phyloP scores from a whole-genome alignment of 768 basidiomycete genomes.

The Podaxis mareebaensis region DNA sequence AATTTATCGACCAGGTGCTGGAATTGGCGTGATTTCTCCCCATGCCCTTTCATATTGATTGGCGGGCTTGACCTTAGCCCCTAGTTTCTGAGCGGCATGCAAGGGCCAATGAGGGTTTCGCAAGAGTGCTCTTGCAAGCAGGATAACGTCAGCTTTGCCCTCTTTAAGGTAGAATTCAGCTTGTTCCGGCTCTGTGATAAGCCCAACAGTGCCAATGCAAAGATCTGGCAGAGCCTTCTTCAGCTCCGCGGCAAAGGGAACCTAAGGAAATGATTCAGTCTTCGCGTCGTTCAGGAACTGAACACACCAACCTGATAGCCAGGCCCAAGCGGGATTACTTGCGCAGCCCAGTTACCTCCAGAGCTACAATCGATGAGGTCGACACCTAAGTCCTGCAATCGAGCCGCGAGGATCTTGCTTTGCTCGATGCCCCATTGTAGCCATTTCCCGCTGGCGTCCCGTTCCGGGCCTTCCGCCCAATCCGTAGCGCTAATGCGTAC shows the following conservation, averaged over 20 bases:
- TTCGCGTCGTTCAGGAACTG: not conserved
- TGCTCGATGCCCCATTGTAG: slow-evolving; percentile 80
- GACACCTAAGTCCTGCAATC: slow-evolving; percentile 61
- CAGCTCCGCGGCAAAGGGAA: slow-evolving; percentile 66
- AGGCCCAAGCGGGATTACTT: slow-evolving; percentile 55
- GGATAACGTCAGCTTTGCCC: slow-evolving; percentile 69
- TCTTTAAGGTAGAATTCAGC: slow-evolving; percentile 60
- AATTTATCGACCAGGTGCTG: not conserved
- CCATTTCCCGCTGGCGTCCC: slow-evolving; percentile 56
- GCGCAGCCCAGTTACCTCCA: slow-evolving; percentile 64
- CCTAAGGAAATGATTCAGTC: slow-evolving; percentile 33
- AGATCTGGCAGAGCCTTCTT: slow-evolving; percentile 61
- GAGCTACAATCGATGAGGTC: slow-evolving; percentile 77
- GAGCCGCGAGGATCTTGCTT: slow-evolving; percentile 55
- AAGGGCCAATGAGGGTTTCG: slow-evolving; percentile 68
- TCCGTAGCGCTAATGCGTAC: slow-evolving; percentile 68
- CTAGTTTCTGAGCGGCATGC: slow-evolving; percentile 61
- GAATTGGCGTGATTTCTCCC: slow-evolving; percentile 19
- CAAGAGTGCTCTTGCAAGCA: slow-evolving; percentile 67
- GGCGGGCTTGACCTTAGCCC: slow-evolving; percentile 67
- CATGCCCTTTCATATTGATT: slow-evolving; percentile 72
- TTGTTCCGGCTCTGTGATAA: slow-evolving; percentile 61
- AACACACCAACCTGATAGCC: slow-evolving; percentile 59
- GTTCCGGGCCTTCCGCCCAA: slow-evolving; percentile 61
- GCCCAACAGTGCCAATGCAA: slow-evolving; percentile 64